Conservation (phyloP, 352 stramenopile species). For the Phytophthora colocasiae region DNA sequence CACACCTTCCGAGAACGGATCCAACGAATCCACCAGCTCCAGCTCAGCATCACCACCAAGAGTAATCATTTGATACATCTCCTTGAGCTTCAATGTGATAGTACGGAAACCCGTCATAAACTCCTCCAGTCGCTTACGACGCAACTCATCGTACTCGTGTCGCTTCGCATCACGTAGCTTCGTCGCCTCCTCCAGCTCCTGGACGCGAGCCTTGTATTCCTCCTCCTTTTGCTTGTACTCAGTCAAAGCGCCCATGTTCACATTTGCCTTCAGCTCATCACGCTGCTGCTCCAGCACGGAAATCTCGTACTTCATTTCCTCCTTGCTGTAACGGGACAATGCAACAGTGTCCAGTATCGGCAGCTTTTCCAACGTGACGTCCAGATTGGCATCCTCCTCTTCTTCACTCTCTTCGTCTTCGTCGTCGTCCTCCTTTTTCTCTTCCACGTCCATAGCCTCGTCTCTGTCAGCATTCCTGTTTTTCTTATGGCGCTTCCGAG, state of each 20-base stretch:
- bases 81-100: constrained; percentile 99
- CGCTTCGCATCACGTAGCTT: constrained; percentile 92
- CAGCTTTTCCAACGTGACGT: constrained; percentile 61
- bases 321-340: constrained; percentile 89
- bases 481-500: constrained; percentile 59
- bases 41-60: constrained; percentile 98
- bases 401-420: constrained; percentile 48
- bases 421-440: constrained; percentile 46
- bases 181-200: constrained; percentile 96
- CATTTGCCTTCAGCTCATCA: constrained; percentile 94
- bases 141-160: constrained; percentile 96
- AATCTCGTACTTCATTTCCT: constrained; percentile 95
- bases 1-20: constrained; percentile 99
- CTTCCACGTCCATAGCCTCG: constrained; percentile 49
- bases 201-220: constrained; percentile 94
- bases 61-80: constrained; percentile 99
- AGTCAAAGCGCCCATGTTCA: constrained; percentile 92
- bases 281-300: constrained; percentile 92
- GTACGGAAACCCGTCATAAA: constrained; percentile 99
- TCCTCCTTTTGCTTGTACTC: constrained; percentile 96
- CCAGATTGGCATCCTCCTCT: constrained; percentile 45
- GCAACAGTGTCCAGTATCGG: constrained; percentile 78
- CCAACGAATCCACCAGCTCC: constrained; percentile 98
- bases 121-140: constrained; percentile 96
- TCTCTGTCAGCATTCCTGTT: constrained; percentile 37